Percentiles rank a stretch among this genome's conserved stretches.
phyloP scores from a whole-genome alignment of 768 basidiomycete species.

The Kwoniella dejecticola region DNA sequence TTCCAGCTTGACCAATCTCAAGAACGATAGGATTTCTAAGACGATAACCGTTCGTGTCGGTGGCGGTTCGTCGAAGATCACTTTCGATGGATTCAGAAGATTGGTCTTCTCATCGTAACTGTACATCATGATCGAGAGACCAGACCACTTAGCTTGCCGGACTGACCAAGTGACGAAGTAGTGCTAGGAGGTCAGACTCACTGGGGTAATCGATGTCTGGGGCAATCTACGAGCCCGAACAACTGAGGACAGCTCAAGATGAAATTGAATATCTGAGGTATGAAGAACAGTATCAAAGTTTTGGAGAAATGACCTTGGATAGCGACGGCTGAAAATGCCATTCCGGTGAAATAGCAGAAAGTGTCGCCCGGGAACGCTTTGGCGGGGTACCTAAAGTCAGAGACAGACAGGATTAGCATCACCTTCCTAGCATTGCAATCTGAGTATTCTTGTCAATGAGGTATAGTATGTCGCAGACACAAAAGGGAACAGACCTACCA shows the following conservation, averaged over 20 bases:
- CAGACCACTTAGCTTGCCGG: too few species aligned
- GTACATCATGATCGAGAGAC: neutral
- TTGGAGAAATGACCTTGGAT: constrained; percentile 98
- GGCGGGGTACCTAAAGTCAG: constrained; percentile 79
- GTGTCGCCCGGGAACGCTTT: constrained; percentile 95
- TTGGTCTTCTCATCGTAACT: constrained; percentile 77
- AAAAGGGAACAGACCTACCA: constrained; percentile 64
- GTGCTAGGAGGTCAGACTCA: too few species aligned
- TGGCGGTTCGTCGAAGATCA: constrained; percentile 65
- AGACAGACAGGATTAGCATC: neutral
- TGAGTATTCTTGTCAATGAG: too few species aligned
- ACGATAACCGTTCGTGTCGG: constrained; percentile 62
- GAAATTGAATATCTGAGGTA: constrained; percentile 98
- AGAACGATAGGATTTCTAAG: constrained; percentile 64
- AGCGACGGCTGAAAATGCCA: constrained; percentile 97
- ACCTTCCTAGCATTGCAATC: too few species aligned
- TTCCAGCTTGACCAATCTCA: constrained; percentile 69
- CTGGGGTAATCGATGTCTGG: constrained; percentile 90
- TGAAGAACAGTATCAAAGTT: constrained; percentile 91
- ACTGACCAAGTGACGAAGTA: too few species aligned
- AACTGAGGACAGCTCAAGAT: constrained; percentile 89
- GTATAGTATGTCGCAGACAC: neutral
- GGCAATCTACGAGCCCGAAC: constrained; percentile 90
- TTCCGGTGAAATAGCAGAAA: constrained; percentile 93
- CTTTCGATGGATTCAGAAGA: constrained; percentile 74